Base-by-base conservation (phyloP, 768 basidiomycete species). In the Steccherinum ochraceum region DNA sequence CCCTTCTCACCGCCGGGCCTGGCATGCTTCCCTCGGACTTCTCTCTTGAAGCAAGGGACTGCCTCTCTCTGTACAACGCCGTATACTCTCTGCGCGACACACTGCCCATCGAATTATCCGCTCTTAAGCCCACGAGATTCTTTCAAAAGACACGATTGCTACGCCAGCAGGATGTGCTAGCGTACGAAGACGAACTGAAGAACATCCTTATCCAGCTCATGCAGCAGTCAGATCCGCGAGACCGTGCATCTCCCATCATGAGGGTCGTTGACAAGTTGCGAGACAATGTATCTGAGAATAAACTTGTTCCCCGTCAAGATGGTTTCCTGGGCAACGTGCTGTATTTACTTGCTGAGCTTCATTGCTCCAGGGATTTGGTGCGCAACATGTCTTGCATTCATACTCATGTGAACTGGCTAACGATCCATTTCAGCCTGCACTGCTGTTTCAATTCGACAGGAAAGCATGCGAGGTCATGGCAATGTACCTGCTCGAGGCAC, bases 391-490 rank as follows among this genome's bases (percentile, higher is more conserved):
- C 10, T 1, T 16, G 27, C 24, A 25, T 4, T 43, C 45, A 11
- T 24, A 25, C 47, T 45, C 35, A 45, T 18, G 7, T 20, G 18
- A 18, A 25, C 18, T 3, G 26, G 25, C 10, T 30, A 2, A 39
- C 35, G 24, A 24, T 18, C 24, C 16, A 50, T 21, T 16, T 27
- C 48, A 83, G 82, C 83, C 84, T 3, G 85, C 83, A 0, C 76
- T 88, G 12, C 63, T 87, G 19, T 88, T 88, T 68, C 76, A 71
- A 48, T 84, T 87, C 57, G 81, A 85, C 55, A 75, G 85, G 18
- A 61, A 67, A 2, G 68, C 70, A 18, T 86, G 84, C 60, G 83
- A 85, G 59, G 55, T 64, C n/a, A 72, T 84, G 68, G 79, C 73
- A 0, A 30, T 59, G 19, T 51, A 53, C 12, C 61, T 87, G 20